A percentile compares a stretch with the other conserved stretches of the same genome.
These are phyloP conservation scores for Macrophomina pseudophaseolina DNA, from an alignment of 2,329 filamentous ascomycete species.

Conservation along the genomic window DNA sequence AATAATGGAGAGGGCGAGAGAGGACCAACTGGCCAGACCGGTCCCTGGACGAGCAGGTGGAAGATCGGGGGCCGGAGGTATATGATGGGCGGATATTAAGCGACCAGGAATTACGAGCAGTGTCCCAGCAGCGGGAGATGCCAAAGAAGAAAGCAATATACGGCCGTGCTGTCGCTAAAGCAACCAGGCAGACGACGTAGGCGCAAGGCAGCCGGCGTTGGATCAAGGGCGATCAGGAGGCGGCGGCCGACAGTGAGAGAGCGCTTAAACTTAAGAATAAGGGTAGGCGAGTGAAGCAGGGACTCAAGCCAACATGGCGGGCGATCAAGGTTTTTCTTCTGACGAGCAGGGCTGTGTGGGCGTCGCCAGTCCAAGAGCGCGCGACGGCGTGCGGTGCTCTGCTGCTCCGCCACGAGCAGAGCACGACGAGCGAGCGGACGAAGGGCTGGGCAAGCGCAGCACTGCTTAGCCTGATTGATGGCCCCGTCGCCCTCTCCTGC, in stretches of 20 bases:
- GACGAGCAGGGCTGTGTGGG: not conserved
- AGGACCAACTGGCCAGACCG: not conserved
- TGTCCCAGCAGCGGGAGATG: too few relatives aligned
- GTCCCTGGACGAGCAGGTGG: not conserved
- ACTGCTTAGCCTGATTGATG: not conserved
- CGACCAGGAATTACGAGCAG: not conserved
- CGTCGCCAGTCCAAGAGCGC: not conserved
- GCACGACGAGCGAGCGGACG: not conserved
- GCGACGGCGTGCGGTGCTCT: not conserved
- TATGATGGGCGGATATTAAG: not conserved
- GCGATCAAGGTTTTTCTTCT: not conserved
- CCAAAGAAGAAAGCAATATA: too few relatives aligned
- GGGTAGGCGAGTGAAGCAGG: not conserved
- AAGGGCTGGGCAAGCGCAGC: not conserved
- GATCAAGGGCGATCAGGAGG: not conserved
- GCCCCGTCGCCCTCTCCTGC: too few relatives aligned
- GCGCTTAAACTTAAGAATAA: not conserved
- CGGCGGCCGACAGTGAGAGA: not conserved
- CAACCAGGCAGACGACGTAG: not conserved
- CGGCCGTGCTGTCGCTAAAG: too few relatives aligned
- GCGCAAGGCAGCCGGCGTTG: not conserved
- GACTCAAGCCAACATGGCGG: not conserved
- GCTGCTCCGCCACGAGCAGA: not conserved
- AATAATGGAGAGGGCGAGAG: not conserved
- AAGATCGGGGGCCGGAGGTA: not conserved